Conservation (phyloP, 1,284 basidiomycete species). For the Sporisorium iseilematis-ciliati region DNA sequence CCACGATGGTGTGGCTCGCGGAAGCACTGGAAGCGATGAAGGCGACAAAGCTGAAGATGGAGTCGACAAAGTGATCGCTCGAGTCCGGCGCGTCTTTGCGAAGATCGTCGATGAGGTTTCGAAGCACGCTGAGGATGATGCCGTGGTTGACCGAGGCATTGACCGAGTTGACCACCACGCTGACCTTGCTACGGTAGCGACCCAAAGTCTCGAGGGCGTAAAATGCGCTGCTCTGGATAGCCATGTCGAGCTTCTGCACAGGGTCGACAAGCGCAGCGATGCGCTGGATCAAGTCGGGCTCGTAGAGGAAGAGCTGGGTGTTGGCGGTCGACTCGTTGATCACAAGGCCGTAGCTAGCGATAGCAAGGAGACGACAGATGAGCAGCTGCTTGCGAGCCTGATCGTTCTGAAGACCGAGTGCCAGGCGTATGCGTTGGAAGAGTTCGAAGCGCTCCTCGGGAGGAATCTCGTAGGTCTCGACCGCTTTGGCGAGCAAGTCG, state of each 20-base stretch:
- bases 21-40: conserved; percentile 85
- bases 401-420: conserved; percentile 77
- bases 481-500: conserved; percentile 77
- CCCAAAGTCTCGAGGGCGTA: conserved; percentile 89
- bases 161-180: conserved; percentile 88
- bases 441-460: conserved; percentile 89
- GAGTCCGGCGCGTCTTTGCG: conserved; percentile 73
- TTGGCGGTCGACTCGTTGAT: conserved; percentile 79
- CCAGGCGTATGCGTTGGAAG: conserved; percentile 85
- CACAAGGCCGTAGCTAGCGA: conserved; percentile 78
- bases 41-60: conserved; percentile 84
- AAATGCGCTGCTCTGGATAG: conserved; percentile 81
- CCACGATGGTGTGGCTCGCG: conserved; percentile 91
- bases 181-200: conserved; percentile 83
- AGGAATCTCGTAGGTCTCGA: conserved; percentile 81
- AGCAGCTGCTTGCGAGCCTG: conserved; percentile 83
- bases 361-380: conserved; percentile 83
- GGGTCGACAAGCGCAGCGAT: conserved; percentile 60
- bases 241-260: conserved; percentile 37
- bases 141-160: conserved; percentile 98
- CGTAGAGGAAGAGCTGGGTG: conserved; percentile 89
- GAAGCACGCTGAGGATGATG: conserved; percentile 71
- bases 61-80: conserved; percentile 71
- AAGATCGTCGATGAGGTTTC: conserved; percentile 53
- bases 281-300: conserved; percentile 80